Evolutionary conservation across 2,329 filamentous ascomycete species (phyloP).

Genomic region (Xylaria sp.): DNA sequence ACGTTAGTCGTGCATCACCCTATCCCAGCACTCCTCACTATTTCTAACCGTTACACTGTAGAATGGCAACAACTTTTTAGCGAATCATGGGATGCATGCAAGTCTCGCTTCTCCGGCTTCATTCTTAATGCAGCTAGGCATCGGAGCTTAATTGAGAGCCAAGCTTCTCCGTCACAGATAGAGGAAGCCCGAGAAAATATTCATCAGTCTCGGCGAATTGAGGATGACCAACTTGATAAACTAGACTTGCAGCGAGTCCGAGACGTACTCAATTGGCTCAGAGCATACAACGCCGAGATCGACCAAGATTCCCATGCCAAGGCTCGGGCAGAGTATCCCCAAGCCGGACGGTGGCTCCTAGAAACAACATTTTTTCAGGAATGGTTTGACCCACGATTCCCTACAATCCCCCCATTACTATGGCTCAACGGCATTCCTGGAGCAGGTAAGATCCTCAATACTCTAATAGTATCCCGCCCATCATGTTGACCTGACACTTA

Average conservation of each 20-base stretch:
- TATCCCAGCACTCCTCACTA: neutral
- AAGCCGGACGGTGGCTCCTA: constrained; percentile 34
- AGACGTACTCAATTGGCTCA: constrained; percentile 22
- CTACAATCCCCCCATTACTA: constrained; percentile 27
- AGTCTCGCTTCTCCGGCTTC: too few species aligned
- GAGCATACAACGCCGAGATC: constrained; percentile 8
- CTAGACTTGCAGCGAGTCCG: neutral
- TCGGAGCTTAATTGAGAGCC: too few species aligned
- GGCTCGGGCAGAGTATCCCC: constrained; percentile 21
- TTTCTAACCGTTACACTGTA: constrained; percentile 11
- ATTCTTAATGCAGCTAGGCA: too few species aligned
- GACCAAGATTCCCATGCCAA: constrained; percentile 10
- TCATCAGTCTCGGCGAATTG: neutral
- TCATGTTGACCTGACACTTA: neutral
- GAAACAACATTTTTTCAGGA: constrained; percentile 22
- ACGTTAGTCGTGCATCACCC: too few species aligned
- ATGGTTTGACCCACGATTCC: constrained; percentile 30
- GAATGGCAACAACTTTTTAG: constrained; percentile 38
- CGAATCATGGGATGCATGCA: constrained; percentile 38
- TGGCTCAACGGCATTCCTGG: constrained; percentile 39
- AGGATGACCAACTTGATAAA: constrained; percentile 9
- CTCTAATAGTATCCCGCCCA: neutral
- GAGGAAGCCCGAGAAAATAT: constrained; percentile 1
- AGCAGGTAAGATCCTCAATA: constrained; percentile 30
- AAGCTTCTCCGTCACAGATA: too few species aligned